phyloP scores from a whole-genome alignment of 1,284 basidiomycete species.

The Rhodofomes roseus region DNA sequence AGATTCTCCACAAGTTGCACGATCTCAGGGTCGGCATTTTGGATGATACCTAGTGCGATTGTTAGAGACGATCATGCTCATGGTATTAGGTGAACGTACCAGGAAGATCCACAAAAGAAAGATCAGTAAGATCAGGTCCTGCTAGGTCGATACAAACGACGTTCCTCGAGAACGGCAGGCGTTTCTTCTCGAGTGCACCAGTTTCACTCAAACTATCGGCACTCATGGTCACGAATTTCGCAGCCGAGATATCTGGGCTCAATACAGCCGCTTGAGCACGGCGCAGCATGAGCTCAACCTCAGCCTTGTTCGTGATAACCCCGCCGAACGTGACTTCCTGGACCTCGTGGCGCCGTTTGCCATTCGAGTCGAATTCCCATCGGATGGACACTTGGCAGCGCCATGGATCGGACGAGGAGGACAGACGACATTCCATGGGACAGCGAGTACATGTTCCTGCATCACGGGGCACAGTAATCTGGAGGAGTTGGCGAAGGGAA shows the following conservation, averaged over 20 bases:
- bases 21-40: conserved; percentile 41
- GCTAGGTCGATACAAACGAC: conserved; percentile 41
- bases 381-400: conserved; percentile 32
- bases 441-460: conserved; percentile 25
- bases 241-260: conserved; percentile 27
- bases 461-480: conserved; percentile 22
- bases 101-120: conserved; percentile 44
- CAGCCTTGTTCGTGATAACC: conserved; percentile 29
- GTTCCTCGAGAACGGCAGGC: conserved; percentile 38
- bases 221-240: conserved; percentile 23
- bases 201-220: conserved; percentile 16
- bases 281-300: conserved; percentile 38
- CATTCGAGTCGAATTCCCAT: conserved; percentile 20
- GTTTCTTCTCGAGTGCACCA: conserved; percentile 3
- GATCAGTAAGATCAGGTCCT: conserved; percentile 40
- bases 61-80: conserved; percentile 12
- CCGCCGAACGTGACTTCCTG: conserved; percentile 34
- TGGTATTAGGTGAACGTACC: conserved; percentile 36
- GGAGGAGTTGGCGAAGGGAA: not conserved
- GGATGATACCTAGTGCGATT: conserved; percentile 43
- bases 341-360: conserved; percentile 20
- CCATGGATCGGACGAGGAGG: conserved; percentile 23
- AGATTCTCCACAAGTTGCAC: conserved; percentile 45
- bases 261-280: conserved; percentile 44
- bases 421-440: conserved; percentile 27